Percentiles rank a stretch among this genome's conserved stretches.
phyloP scores from a whole-genome alignment of 2,329 filamentous ascomycete genomes.

The Ceratocystis albifundus region DNA sequence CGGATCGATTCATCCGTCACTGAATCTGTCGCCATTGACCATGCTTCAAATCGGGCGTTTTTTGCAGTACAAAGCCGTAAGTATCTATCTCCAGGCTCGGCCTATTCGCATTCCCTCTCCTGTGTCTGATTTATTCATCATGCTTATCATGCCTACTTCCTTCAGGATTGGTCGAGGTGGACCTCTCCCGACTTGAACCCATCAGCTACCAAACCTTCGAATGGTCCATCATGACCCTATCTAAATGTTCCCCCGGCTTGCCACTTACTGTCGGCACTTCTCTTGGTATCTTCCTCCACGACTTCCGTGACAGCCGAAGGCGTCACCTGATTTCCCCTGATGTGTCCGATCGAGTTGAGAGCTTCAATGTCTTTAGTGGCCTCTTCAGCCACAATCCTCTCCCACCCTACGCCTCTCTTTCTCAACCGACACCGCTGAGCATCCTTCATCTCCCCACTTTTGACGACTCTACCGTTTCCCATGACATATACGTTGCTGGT shows the following conservation, averaged over 20 bases:
- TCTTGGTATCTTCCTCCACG: constrained; percentile 69
- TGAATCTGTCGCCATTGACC: constrained; percentile 75
- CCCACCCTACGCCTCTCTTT: constrained; percentile 56
- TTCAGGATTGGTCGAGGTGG: constrained; percentile 61
- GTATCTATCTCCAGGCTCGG: constrained; percentile 27
- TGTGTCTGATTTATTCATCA: not conserved
- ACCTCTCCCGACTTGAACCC: constrained; percentile 60
- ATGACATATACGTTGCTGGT: constrained; percentile 79
- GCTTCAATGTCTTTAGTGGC: constrained; percentile 28
- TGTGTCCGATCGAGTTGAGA: constrained; percentile 27
- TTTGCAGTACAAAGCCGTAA: constrained; percentile 64
- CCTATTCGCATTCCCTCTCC: not conserved
- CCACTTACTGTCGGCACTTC: constrained; percentile 79
- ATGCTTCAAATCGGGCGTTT: constrained; percentile 54
- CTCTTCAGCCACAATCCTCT: constrained; percentile 44
- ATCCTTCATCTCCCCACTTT: constrained; percentile 63
- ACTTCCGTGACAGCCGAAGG: constrained; percentile 45
- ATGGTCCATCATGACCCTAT: constrained; percentile 74
- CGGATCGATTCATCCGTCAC: constrained; percentile 55
- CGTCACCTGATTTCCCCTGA: constrained; percentile 26
- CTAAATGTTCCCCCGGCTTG: constrained; percentile 50
- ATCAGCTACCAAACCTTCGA: constrained; percentile 62
- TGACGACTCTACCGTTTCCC: constrained; percentile 46
- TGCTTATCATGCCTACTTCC: constrained; percentile 8
- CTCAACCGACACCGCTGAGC: constrained; percentile 69